Conservation (phyloP, 2,329 filamentous ascomycete genomes). For the Tolypocladium paradoxum region DNA sequence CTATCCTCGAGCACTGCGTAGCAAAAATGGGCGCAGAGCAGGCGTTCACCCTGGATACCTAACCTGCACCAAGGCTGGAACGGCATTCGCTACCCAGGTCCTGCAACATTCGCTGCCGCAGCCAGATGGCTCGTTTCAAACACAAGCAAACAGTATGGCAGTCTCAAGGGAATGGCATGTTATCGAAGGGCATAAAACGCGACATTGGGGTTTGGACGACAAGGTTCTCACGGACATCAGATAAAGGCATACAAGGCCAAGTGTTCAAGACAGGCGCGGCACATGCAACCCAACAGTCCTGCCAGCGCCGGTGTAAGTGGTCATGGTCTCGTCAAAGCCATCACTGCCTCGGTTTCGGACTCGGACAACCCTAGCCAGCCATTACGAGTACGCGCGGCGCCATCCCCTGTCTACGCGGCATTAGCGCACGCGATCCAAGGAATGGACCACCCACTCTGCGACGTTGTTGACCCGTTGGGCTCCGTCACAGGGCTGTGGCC, state of each 20-base stretch:
- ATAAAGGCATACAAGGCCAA: too few relatives aligned
- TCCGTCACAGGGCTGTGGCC: neutral
- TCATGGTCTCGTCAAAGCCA: neutral
- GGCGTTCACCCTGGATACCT: too few relatives aligned
- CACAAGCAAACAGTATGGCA: neutral
- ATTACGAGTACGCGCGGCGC: neutral
- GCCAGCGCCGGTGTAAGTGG: neutral
- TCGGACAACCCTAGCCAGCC: neutral
- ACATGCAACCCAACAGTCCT: neutral
- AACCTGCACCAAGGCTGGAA: too few relatives aligned
- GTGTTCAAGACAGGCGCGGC: neutral
- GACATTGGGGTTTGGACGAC: neutral
- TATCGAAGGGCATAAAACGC: neutral
- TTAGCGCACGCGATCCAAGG: neutral
- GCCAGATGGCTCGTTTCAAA: neutral
- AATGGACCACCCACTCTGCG: neutral
- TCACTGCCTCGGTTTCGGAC: neutral
- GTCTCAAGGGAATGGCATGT: neutral
- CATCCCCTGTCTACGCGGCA: neutral
- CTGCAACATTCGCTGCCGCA: too few relatives aligned
- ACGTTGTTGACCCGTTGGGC: neutral
- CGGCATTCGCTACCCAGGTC: too few relatives aligned
- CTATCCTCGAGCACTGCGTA: too few relatives aligned
- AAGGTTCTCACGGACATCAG: neutral
- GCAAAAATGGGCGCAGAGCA: too few relatives aligned